Base-by-base conservation (phyloP, 805 yeast genomes). In the Hanseniaspora occidentalis region DNA sequence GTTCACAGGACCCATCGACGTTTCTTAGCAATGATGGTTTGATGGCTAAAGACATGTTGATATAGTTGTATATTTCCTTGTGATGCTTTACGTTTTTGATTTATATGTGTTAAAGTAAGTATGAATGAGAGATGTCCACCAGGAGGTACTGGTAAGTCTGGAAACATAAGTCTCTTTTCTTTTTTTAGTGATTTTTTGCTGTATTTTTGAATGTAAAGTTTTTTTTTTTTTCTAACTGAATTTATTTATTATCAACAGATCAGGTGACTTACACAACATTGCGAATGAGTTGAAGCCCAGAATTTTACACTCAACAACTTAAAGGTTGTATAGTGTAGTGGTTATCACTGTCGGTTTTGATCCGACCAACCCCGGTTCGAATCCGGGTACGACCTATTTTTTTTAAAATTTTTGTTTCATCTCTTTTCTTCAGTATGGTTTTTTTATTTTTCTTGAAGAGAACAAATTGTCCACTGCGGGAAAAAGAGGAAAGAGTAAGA, bases 1-100 rank as follows among this genome's bases (percentile, higher is more conserved):
- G 65, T 19, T 70, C 70, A 1, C 89, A 77, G 1, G 94, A 83
- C 1, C 96, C 96, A 56, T 85, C 95, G 2, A 79, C 89, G 46
- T 75, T 38, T 4, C 19, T 22, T 25, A 42, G n/a, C 7, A 42
- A 33, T 3, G 44, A 38, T 19, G 25, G 25, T 31, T 48, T 41
- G 9, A 35, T 40, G 19, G 18, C 23, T 11, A 16, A 18, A 10
- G 17, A 17, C 36, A 34, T 33, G 19, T 38, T 36, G 8, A 46
- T 31, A 7, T 43, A 27, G 26, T n/a, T n/a, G n/a, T n/a, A 26
- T 19, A 13, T n/a, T n/a, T n/a, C n/a, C n/a, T n/a, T n/a, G n/a
- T n/a, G n/a, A n/a, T n/a, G n/a, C n/a, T n/a, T n/a, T n/a, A n/a
- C n/a, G n/a, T n/a, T n/a, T n/a, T n/a, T n/a, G n/a, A n/a, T n/a